A percentile compares a stretch with the other conserved stretches of the same genome.
Evolutionary conservation across 2,329 filamentous ascomycete species (phyloP).

Genomic region (Camptophora hylomeconis): DNA sequence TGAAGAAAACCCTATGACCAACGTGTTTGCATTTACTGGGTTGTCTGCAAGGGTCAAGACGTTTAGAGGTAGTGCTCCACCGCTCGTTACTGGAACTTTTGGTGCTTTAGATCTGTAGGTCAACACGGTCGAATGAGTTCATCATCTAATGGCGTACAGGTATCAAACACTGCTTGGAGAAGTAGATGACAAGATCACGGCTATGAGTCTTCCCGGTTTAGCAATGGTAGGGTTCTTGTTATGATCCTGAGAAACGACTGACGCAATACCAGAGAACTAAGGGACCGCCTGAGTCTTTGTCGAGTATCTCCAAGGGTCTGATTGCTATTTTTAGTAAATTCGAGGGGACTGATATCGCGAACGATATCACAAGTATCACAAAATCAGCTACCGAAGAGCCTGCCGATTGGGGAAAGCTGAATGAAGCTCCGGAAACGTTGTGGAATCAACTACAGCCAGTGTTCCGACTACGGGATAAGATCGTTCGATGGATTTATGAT

Average conservation of each 20-base stretch:
- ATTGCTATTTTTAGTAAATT: not conserved
- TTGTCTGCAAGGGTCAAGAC: constrained; percentile 2
- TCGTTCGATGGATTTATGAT: constrained; percentile 4
- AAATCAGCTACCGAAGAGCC: constrained; percentile 3
- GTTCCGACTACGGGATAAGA: constrained; percentile 4
- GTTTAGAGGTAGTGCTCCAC: constrained; percentile 1
- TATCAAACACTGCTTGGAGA: constrained; percentile 5
- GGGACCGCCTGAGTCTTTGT: not conserved
- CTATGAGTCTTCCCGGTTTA: constrained; percentile 2
- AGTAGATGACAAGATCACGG: constrained; percentile 3
- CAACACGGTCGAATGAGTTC: not conserved
- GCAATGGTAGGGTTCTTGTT: not conserved
- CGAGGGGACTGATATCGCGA: not conserved
- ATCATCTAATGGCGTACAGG: not conserved
- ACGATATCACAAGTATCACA: constrained; percentile 4
- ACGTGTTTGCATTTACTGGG: constrained; percentile 4
- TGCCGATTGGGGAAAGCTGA: constrained; percentile 5
- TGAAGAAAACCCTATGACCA: constrained; percentile 1
- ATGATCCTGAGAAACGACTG: not conserved
- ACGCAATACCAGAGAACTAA: not conserved
- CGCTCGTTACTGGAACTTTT: constrained; percentile 3
- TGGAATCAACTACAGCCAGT: constrained; percentile 3
- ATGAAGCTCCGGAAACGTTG: constrained; percentile 1
- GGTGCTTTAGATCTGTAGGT: constrained; percentile 2
- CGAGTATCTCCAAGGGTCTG: not conserved